A percentile compares a stretch with the other conserved stretches of the same genome.
phyloP scores from a whole-genome alignment of 768 basidiomycete genomes.

The Coprinopsis sp. region DNA sequence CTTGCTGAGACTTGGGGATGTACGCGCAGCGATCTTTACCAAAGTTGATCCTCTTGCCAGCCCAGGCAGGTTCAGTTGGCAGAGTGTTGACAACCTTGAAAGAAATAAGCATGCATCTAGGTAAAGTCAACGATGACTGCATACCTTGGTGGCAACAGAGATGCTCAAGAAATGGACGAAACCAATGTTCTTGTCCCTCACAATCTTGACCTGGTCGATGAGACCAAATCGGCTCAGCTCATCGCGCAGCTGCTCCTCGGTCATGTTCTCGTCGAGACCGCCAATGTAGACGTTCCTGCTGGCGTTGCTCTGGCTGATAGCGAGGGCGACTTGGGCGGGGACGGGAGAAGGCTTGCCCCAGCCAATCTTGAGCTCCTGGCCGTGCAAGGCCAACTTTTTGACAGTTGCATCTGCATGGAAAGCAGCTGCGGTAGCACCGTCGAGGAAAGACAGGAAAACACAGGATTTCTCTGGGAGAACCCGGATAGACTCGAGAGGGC shows the following conservation, averaged over 20 bases:
- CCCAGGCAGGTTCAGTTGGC: conserved; percentile 89
- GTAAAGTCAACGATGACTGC: conserved; percentile 17
- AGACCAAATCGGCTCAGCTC: conserved; percentile 90
- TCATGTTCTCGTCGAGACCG: conserved; percentile 83
- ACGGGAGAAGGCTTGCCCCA: conserved; percentile 96
- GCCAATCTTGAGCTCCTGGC: conserved; percentile 96
- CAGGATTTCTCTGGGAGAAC: conserved; percentile 96
- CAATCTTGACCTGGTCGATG: conserved; percentile 99
- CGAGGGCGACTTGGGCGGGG: conserved; percentile 77
- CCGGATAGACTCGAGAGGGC: conserved; percentile 90
- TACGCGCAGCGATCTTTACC: conserved; percentile 99
- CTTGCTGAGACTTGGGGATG: conserved; percentile 93
- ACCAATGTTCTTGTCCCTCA: conserved; percentile 97
- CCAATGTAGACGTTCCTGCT: conserved; percentile 96
- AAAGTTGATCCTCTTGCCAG: conserved; percentile 94
- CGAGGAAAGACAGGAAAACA: conserved; percentile 97
- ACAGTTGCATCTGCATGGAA: conserved; percentile 97
- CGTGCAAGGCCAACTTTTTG: conserved; percentile 89
- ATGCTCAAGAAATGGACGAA: conserved; percentile 99
- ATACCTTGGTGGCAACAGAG: conserved; percentile 88
- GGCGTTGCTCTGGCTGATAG: conserved; percentile 89
- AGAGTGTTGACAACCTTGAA: conserved; percentile 86
- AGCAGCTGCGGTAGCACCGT: conserved; percentile 86
- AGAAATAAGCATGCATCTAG: conserved; percentile 3
- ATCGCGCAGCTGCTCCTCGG: conserved; percentile 88